Evolutionary conservation across 73 alveolate genomes (phyloP).

Genomic region (Chromera velia): DNA sequence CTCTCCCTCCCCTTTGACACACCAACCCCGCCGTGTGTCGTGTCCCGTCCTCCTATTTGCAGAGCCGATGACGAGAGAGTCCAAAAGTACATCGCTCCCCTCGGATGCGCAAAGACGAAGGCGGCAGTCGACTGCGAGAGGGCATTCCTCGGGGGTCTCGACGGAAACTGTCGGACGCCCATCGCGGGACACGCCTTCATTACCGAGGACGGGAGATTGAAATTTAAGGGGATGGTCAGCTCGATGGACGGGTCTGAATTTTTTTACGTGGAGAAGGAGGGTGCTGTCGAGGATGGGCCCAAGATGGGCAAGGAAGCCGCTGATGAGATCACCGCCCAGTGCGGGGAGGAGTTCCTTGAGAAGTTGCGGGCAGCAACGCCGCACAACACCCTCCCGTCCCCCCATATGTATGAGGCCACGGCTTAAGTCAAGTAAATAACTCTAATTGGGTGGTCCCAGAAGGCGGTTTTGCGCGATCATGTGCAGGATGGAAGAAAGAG

Average conservation of each 20-base stretch:
- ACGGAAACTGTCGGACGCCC: slow-evolving; percentile 47
- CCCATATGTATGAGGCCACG: too few relatives aligned
- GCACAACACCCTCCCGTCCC: too few relatives aligned
- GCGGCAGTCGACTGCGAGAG: slow-evolving; percentile 44
- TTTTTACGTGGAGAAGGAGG: not conserved
- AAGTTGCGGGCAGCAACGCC: not conserved
- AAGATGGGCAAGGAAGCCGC: not conserved
- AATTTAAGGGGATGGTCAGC: not conserved
- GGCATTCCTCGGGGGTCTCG: slow-evolving; percentile 41
- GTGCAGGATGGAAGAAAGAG: too few relatives aligned
- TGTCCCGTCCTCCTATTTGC: too few relatives aligned
- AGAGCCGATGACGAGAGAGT: slow-evolving; percentile 35
- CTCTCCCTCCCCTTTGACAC: too few relatives aligned
- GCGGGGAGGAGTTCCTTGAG: not conserved
- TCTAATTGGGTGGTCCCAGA: too few relatives aligned
- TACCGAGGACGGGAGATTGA: not conserved
- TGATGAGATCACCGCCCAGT: not conserved
- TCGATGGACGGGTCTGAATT: not conserved
- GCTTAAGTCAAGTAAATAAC: too few relatives aligned
- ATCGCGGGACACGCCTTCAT: slow-evolving; percentile 22
- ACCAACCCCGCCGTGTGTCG: too few relatives aligned
- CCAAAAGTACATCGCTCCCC: slow-evolving; percentile 24
- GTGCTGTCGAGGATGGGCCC: not conserved
- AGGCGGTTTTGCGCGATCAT: too few relatives aligned
- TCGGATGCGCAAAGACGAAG: not conserved